Base-by-base conservation (phyloP, 1,284 basidiomycete genomes). In the Somion occarium region DNA sequence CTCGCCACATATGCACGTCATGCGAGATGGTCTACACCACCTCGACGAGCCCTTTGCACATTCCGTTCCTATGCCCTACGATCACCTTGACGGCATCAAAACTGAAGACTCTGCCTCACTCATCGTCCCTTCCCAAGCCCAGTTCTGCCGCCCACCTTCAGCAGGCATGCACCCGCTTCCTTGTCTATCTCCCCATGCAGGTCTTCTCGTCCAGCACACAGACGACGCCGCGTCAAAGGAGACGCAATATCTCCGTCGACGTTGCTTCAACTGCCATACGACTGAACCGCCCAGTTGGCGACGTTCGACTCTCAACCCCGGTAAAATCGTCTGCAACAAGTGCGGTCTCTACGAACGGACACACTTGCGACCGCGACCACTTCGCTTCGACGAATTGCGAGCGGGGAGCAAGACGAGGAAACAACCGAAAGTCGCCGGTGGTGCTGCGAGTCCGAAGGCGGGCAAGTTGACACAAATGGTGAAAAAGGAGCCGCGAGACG, bases 291-390 rank as follows among this genome's bases (percentile, higher is more conserved):
- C 89, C 2, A 85, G 82, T 24, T 91, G 88, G 88, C 83, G 89
- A 46, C 81, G 89, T 37, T 86, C 82, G 26, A 91, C 89, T 5
- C 82, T 91, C 63, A 90, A 89, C 68, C 88, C 87, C 1, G 89
- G 88, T 57, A 91, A 91, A 70, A 91, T 91, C 63, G 89, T 91
- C 49, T 91, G 88, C 77, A 91, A 91, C 78, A 91, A 91, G 73
- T 91, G 88, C 58, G 88, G 88, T 18, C 74, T 91, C 38, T 91
- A 91, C 65, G 88, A 91, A 69, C 85, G 88, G 62, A 91, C 89
- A 12, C 88, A 91, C 59, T 66, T 91, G 54, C 80, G 89, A 25
- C 81, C 88, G 5, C 77, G 89, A 13, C 89, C 89, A 12, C 74
- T 89, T 22, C 83, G 88, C 49, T 91, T 91, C 59, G 88, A 91